Conservation (phyloP, 805 yeast genomes). For the Yarrowia osloensis region DNA sequence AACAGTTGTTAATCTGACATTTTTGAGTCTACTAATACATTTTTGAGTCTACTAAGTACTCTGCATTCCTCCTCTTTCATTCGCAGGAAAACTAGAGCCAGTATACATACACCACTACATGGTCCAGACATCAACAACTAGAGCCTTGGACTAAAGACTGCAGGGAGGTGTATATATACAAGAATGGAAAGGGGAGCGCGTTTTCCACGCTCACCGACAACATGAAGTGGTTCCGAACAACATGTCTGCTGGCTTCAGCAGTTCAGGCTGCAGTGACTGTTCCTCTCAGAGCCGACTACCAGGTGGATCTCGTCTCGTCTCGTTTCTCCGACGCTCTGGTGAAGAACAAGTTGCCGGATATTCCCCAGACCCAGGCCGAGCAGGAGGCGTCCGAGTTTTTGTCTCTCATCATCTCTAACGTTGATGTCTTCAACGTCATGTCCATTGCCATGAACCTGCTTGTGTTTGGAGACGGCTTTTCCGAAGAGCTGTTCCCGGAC, state of each 20-base stretch:
- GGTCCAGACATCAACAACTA: too few species aligned
- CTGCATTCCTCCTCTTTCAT: too few species aligned
- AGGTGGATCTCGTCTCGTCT: neutral
- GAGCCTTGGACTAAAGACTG: too few species aligned
- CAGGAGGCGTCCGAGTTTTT: neutral
- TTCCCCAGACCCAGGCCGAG: neutral
- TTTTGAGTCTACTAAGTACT: too few species aligned
- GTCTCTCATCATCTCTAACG: neutral
- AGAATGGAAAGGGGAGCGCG: neutral
- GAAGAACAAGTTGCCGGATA: neutral
- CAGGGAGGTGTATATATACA: neutral
- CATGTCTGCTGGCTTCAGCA: neutral
- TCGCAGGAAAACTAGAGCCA: too few species aligned
- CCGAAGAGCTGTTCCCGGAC: neutral
- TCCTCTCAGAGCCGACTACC: neutral
- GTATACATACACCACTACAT: too few species aligned
- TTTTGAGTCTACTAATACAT: too few species aligned
- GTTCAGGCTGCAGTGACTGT: neutral
- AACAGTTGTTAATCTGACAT: too few species aligned
- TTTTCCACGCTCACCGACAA: neutral
- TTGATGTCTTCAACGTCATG: neutral
- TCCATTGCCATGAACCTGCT: neutral
- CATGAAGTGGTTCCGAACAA: neutral
- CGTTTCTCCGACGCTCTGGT: slow-evolving; percentile 2
- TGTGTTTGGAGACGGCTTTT: neutral